Evolutionary conservation across 2,329 filamentous ascomycete genomes (phyloP).

Genomic region (Penicillium brasilianum): DNA sequence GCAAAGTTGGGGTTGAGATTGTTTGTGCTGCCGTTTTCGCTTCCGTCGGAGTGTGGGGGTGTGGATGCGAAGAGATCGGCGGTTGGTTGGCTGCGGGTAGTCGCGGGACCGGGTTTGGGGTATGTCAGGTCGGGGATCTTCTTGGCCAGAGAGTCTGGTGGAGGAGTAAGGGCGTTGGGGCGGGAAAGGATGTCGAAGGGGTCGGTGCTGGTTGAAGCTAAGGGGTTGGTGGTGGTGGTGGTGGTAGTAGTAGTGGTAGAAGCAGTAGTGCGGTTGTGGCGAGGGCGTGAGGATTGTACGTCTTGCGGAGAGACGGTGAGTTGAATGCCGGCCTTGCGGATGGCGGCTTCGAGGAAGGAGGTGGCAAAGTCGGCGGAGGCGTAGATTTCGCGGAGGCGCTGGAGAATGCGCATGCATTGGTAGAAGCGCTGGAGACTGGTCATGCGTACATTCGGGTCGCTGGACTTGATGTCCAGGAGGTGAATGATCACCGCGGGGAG

Average conservation of each 20-base stretch:
- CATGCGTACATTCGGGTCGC: constrained; percentile 71
- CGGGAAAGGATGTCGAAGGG: constrained; percentile 31
- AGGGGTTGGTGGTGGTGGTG: constrained; percentile 16
- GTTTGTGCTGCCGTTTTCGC: constrained; percentile 49
- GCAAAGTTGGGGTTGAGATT: constrained; percentile 41
- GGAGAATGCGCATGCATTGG: constrained; percentile 90
- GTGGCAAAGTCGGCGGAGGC: constrained; percentile 95
- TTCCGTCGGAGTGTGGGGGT: constrained; percentile 49
- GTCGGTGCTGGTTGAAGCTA: constrained; percentile 16
- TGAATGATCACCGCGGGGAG: constrained; percentile 94
- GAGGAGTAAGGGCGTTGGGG: constrained; percentile 45
- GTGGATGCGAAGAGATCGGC: constrained; percentile 47
- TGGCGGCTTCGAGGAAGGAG: constrained; percentile 88
- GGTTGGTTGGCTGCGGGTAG: constrained; percentile 22
- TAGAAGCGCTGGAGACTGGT: constrained; percentile 80
- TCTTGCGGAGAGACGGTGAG: constrained; percentile 57
- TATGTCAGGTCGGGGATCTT: constrained; percentile 48
- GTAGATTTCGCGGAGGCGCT: constrained; percentile 85
- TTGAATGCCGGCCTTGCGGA: constrained; percentile 83
- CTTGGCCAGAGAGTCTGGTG: constrained; percentile 47
- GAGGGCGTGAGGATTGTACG: constrained; percentile 33
- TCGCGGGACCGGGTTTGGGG: constrained; percentile 33
- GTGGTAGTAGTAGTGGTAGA: constrained; percentile 12
- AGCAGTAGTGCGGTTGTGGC: background rate
- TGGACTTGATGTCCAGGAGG: constrained; percentile 87